Evolutionary conservation across 2,329 filamentous ascomycete species (phyloP).

Genomic region (Sclerotinia spermophila): DNA sequence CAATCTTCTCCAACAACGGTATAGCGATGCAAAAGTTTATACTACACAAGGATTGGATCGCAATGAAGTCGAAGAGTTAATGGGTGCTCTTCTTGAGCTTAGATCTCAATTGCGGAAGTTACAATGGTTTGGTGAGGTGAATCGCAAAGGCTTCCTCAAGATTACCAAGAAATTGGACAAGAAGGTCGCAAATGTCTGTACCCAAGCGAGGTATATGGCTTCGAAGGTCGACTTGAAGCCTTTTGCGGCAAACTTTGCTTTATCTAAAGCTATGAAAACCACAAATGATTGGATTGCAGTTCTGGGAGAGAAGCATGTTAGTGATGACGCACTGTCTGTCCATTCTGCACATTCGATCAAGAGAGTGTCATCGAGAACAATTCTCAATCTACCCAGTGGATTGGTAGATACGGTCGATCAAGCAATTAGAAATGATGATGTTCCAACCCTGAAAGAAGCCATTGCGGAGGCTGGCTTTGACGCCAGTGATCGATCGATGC

Average conservation of each 20-base stretch:
- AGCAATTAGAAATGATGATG: constrained; percentile 67
- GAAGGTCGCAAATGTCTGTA: constrained; percentile 71
- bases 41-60: constrained; percentile 70
- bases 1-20: constrained; percentile 81
- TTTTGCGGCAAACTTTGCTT: constrained; percentile 72
- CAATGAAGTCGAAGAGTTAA: constrained; percentile 87
- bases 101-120: constrained; percentile 84
- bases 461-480: constrained; percentile 56
- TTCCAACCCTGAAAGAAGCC: constrained; percentile 51
- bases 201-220: constrained; percentile 81
- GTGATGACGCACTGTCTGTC: constrained; percentile 70
- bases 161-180: constrained; percentile 99
- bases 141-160: constrained; percentile 90
- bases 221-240: constrained; percentile 86
- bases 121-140: constrained; percentile 97
- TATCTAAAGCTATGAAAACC: constrained; percentile 55
- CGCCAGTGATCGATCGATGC: constrained; percentile 52
- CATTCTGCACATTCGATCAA: constrained; percentile 69
- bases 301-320: constrained; percentile 71
- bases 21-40: constrained; percentile 66
- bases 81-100: constrained; percentile 84
- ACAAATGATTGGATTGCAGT: constrained; percentile 92
- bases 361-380: constrained; percentile 70
- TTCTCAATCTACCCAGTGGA: constrained; percentile 65
- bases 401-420: constrained; percentile 69